Evolutionary conservation across 257 asterid species (phyloP).

Genomic region (Solanum etuberosum): DNA sequence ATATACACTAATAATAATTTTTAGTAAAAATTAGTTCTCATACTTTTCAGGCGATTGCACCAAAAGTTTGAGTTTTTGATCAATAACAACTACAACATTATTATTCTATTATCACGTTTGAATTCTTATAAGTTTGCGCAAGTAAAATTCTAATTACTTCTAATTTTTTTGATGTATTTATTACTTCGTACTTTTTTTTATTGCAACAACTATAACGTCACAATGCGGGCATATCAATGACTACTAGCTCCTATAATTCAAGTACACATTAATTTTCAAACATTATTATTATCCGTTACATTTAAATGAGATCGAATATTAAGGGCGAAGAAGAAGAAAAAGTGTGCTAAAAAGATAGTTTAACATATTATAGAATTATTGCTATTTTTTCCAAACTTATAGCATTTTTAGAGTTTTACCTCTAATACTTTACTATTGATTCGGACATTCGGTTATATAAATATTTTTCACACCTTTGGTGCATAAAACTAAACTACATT

Average conservation of each 20-base stretch:
- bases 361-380: background rate
- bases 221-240: background rate
- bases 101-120: background rate
- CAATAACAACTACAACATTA: background rate
- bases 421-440: background rate
- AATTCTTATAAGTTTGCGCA: background rate
- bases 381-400: background rate
- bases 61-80: background rate
- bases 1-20: background rate
- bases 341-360: background rate
- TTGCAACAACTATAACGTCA: fast-evolving
- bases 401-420: background rate
- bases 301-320: background rate
- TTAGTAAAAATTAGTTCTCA: background rate
- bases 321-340: background rate
- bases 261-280: background rate
- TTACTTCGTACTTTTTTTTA: too few relatives aligned
- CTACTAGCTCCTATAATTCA: background rate
- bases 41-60: background rate
- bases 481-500: background rate
- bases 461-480: background rate
- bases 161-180: background rate
- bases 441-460: background rate
- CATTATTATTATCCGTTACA: background rate
- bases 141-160: background rate